Evolutionary conservation across 179 eudicot genomes (phyloP).

Genomic region (Beta corolliflora): DNA sequence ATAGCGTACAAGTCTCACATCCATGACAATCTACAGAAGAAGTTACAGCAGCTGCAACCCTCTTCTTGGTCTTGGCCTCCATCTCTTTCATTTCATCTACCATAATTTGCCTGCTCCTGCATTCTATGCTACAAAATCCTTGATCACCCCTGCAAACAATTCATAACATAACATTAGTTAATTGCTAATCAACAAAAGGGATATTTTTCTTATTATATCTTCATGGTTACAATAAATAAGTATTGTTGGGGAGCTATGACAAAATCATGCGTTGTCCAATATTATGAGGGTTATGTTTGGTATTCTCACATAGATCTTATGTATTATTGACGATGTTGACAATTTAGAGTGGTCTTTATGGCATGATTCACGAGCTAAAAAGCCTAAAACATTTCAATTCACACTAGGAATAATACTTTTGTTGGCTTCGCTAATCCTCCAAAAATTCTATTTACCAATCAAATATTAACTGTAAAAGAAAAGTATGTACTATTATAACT

Average conservation of each 20-base stretch:
- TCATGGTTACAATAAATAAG: no score
- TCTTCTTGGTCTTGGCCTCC: constrained; percentile 23
- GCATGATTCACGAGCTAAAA: background rate
- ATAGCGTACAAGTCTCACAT: constrained; percentile 32
- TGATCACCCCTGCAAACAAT: constrained; percentile 45
- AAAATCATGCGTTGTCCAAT: no score
- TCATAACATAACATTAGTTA: background rate
- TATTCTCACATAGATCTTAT: no score
- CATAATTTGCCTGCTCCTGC: constrained; percentile 52
- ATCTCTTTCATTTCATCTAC: constrained; percentile 46
- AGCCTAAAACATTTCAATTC: background rate
- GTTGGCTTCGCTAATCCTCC: no score
- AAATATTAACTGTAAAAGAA: no score
- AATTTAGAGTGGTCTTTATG: background rate
- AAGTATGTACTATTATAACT: no score
- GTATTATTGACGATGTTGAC: no score
- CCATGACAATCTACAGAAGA: constrained; percentile 25
- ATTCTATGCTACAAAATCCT: constrained; percentile 58
- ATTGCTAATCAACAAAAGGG: background rate
- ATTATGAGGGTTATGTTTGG: no score
- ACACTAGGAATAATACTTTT: no score
- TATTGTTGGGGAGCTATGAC: no score
- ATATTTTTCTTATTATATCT: no score
- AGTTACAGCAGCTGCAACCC: background rate
- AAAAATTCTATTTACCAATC: no score